Conservation (phyloP, 495 filamentous ascomycete genomes). For the Trichoderma reesei region DNA sequence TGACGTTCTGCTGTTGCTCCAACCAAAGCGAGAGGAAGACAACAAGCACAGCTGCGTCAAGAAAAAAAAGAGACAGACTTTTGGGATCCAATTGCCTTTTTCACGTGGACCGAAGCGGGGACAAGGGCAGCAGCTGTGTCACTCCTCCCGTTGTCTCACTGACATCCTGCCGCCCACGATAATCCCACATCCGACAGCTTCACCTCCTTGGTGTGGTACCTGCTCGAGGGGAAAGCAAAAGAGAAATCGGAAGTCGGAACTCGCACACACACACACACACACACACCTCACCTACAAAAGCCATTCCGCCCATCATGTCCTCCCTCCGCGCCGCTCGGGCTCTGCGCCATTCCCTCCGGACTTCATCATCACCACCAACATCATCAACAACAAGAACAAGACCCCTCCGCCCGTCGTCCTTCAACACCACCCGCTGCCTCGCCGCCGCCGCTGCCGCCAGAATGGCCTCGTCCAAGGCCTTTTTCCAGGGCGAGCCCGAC, state of each 20-base stretch:
- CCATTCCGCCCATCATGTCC: not conserved
- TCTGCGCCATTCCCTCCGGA: not conserved
- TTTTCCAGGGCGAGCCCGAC: conserved; percentile 65
- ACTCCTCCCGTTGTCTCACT: too few relatives aligned
- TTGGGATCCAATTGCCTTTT: not conserved
- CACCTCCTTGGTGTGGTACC: too few relatives aligned
- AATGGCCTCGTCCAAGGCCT: conserved; percentile 36
- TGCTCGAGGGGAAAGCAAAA: not conserved
- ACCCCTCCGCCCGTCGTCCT: not conserved
- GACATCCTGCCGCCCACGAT: too few relatives aligned
- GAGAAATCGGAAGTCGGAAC: not conserved
- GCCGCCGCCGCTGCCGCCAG: conserved; percentile 18
- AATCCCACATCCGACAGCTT: too few relatives aligned
- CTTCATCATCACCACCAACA: not conserved
- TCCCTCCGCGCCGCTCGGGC: conserved; percentile 3
- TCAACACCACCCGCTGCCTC: conserved; percentile 24
- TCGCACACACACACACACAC: not conserved
- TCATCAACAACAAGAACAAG: not conserved
- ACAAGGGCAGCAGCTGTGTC: too few relatives aligned
- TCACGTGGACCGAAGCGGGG: too few relatives aligned
- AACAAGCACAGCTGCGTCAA: too few relatives aligned
- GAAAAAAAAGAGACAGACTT: not conserved
- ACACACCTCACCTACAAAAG: not conserved
- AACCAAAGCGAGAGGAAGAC: too few relatives aligned
- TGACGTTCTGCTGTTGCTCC: too few relatives aligned